Base-by-base conservation (phyloP, 352 stramenopile genomes). In the Blastocystis sp. region DNA sequence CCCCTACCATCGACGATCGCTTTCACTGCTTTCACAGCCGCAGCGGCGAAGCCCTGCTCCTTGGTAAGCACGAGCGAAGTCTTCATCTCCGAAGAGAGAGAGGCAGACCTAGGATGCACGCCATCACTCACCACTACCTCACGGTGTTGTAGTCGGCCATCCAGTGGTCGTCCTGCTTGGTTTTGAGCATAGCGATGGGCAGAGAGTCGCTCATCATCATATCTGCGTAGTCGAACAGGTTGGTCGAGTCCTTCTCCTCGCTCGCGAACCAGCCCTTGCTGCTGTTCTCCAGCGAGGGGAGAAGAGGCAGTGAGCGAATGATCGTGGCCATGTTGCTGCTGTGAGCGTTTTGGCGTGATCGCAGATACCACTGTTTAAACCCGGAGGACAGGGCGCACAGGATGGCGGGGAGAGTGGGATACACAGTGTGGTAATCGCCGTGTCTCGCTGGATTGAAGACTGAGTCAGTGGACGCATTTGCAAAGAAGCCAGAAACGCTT, bases 401-500 rank as follows among this genome's bases (percentile, higher is more conserved):
- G 34, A 88, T 56, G 30, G 76, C 50, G 18, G 76, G 59, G 16
- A 88, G 64, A 43, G 76, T 88, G 6, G 53, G 47, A 26, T 88
- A 88, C 45, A 88, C 30, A 1, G n/a, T 78, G 24, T 53, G 76
- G n/a, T 78, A 88, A 26, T 39, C n/a, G 41, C 16, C n/a, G 53
- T 73, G 59, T 9, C 39, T 41, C 24, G 24, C 76, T 26, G 76
- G 59, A 34, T 78, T 88, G 76, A 88, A 88, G 18, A 62, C 64
- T 1, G 76, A 88, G 34, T 88, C 76, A 0, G 76, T 88, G 18
- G 76, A 88, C 24, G 73, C 30, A 43, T 88, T 88, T 16, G 64
- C 76, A 26, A 63, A 88, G 64, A 88, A 88, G n/a, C 76, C 76
- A 20, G 50, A 13, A 7, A 41, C 55, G 53, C 63, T 62, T 56